These are phyloP conservation scores for Ceratocystis diversiconidia DNA, from an alignment of 2,329 filamentous ascomycete species.

Conservation along the genomic window DNA sequence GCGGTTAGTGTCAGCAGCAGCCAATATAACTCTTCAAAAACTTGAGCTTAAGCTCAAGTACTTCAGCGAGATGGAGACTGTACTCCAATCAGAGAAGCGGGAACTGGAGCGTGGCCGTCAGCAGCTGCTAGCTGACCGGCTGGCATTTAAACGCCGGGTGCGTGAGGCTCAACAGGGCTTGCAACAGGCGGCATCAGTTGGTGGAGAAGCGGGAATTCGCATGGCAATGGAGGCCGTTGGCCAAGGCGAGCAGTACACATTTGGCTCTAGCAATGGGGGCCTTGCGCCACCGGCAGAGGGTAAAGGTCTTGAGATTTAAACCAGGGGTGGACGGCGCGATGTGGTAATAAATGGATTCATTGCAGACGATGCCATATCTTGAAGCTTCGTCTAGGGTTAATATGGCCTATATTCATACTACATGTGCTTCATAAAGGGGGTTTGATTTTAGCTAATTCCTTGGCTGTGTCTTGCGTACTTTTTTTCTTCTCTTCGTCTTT, in stretches of 20 bases:
- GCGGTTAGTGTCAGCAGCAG: conserved; percentile 75
- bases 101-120: conserved; percentile 86
- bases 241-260: conserved; percentile 40
- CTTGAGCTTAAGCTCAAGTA: conserved; percentile 91
- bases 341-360: not conserved
- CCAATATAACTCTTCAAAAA: conserved; percentile 90
- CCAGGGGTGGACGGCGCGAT: not conserved
- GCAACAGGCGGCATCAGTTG: conserved; percentile 36
- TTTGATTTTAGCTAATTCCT: not conserved
- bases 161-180: conserved; percentile 67
- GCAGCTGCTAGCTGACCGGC: conserved; percentile 81
- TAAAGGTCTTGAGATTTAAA: conserved; percentile 16
- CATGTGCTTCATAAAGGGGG: not conserved
- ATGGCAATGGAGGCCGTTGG: conserved; percentile 33
- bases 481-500: not conserved
- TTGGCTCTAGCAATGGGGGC: conserved; percentile 27
- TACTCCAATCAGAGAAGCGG: conserved; percentile 79
- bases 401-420: not conserved
- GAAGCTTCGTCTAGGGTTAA: not conserved
- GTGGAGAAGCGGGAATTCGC: conserved; percentile 37
- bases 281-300: conserved; percentile 14
- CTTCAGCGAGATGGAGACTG: conserved; percentile 89
- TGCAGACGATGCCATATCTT: not conserved
- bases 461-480: not conserved
- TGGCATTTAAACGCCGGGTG: conserved; percentile 79